Conservation (phyloP, 2,329 filamentous ascomycete genomes). For the Colletotrichum tofieldiae region DNA sequence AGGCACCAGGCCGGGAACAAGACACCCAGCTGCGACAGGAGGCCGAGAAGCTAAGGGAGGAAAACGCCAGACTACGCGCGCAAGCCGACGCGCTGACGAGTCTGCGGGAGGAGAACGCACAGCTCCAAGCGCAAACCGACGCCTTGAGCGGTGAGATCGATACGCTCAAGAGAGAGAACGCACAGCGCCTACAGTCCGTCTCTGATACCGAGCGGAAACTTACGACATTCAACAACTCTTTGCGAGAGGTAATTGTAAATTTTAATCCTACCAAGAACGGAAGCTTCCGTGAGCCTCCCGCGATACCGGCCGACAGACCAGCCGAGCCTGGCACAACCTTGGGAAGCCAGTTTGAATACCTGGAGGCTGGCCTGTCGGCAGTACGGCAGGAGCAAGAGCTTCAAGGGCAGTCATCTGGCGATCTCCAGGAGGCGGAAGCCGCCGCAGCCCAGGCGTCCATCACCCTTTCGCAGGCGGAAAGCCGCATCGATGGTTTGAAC, state of each 20-base stretch:
- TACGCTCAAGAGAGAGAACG: constrained; percentile 53
- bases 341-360: constrained; percentile 76
- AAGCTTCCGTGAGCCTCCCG: constrained; percentile 62
- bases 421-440: constrained; percentile 46
- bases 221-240: constrained; percentile 76
- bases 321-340: constrained; percentile 54
- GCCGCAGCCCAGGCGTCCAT: constrained; percentile 46
- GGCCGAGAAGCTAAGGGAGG: constrained; percentile 62
- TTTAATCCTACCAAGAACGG: constrained; percentile 71
- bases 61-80: constrained; percentile 58
- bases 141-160: constrained; percentile 55
- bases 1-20: constrained; percentile 70
- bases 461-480: constrained; percentile 61
- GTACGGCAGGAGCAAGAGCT: constrained; percentile 73
- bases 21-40: constrained; percentile 66
- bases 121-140: constrained; percentile 53
- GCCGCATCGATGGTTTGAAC: constrained; percentile 75
- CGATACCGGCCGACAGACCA: neutral
- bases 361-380: constrained; percentile 76
- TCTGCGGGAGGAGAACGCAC: constrained; percentile 50
- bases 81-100: constrained; percentile 52
- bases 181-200: constrained; percentile 66
- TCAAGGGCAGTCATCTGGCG: constrained; percentile 49
- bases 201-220: constrained; percentile 76
- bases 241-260: constrained; percentile 77